phyloP scores from a whole-genome alignment of 1,284 basidiomycete genomes.

The Ceratobasidium sp. region DNA sequence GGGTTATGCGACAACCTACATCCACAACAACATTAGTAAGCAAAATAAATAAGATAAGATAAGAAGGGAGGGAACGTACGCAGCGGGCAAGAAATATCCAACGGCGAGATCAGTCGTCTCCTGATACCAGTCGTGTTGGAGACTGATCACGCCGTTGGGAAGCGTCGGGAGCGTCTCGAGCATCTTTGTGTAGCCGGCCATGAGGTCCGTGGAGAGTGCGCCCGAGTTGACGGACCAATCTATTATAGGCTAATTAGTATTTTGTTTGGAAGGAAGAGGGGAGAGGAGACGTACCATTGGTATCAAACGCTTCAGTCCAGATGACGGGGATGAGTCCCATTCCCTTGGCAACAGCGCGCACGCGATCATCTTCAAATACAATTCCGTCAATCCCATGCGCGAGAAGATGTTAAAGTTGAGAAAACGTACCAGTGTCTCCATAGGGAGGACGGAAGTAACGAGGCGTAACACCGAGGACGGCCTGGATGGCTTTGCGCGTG shows the following conservation, averaged over 20 bases:
- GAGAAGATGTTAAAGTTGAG: constrained; percentile 63
- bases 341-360: constrained; percentile 82
- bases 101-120: constrained; percentile 86
- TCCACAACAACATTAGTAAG: neutral
- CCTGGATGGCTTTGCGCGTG: constrained; percentile 86
- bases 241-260: constrained; percentile 52
- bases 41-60: neutral
- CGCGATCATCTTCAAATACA: constrained; percentile 74
- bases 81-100: constrained; percentile 83
- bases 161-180: constrained; percentile 53
- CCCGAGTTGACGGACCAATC: constrained; percentile 82
- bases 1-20: constrained; percentile 62
- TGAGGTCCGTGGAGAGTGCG: constrained; percentile 72
- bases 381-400: neutral
- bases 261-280: constrained; percentile 46
- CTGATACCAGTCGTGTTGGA: constrained; percentile 89
- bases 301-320: constrained; percentile 80
- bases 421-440: constrained; percentile 70
- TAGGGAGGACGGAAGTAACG: constrained; percentile 1
- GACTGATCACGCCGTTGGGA: constrained; percentile 80
- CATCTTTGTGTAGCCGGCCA: constrained; percentile 56
- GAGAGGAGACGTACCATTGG: constrained; percentile 66
- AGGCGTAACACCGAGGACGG: constrained; percentile 48
- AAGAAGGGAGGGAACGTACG: constrained; percentile 50
- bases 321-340: constrained; percentile 85